phyloP scores from a whole-genome alignment of 768 basidiomycete genomes.

The Boletus edulis region DNA sequence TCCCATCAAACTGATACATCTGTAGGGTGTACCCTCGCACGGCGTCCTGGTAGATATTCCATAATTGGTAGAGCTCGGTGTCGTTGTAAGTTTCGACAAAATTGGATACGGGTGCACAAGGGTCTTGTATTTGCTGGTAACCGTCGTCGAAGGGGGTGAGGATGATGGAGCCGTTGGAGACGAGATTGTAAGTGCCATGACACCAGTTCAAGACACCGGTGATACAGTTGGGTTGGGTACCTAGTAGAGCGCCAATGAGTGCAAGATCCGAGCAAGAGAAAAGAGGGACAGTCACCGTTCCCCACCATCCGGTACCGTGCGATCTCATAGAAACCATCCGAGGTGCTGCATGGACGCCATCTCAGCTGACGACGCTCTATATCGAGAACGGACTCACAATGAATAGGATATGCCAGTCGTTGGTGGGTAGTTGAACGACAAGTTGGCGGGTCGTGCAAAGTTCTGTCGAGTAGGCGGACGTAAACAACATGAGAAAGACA shows the following conservation, averaged over 20 bases:
- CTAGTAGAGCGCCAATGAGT: slow-evolving; percentile 35
- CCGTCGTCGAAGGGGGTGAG: slow-evolving; percentile 81
- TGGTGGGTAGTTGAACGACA: slow-evolving; percentile 78
- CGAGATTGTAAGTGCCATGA: slow-evolving; percentile 73
- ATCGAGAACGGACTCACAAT: slow-evolving; percentile 55
- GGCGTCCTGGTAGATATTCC: slow-evolving; percentile 74
- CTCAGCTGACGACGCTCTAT: not conserved
- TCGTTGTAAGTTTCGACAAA: slow-evolving; percentile 83
- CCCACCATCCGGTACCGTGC: slow-evolving; percentile 85
- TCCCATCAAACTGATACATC: slow-evolving; percentile 75
- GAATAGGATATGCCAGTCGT: slow-evolving; percentile 88
- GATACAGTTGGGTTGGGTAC: slow-evolving; percentile 83
- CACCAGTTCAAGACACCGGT: slow-evolving; percentile 86
- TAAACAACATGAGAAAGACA: not conserved
- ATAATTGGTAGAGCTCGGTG: slow-evolving; percentile 61
- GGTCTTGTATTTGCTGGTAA: slow-evolving; percentile 92
- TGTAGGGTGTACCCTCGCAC: slow-evolving; percentile 65
- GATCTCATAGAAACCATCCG: slow-evolving; percentile 80
- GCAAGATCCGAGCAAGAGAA: not conserved
- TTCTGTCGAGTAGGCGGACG: slow-evolving; percentile 41
- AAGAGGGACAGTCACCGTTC: slow-evolving; percentile 57
- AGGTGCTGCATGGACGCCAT: slow-evolving; percentile 43
- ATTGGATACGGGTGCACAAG: slow-evolving; percentile 86
- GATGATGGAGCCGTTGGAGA: slow-evolving; percentile 77
- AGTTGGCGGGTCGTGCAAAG: slow-evolving; percentile 82